Evolutionary conservation across 2,329 filamentous ascomycete species (phyloP).

Genomic region (Fusarium protoensiforme): DNA sequence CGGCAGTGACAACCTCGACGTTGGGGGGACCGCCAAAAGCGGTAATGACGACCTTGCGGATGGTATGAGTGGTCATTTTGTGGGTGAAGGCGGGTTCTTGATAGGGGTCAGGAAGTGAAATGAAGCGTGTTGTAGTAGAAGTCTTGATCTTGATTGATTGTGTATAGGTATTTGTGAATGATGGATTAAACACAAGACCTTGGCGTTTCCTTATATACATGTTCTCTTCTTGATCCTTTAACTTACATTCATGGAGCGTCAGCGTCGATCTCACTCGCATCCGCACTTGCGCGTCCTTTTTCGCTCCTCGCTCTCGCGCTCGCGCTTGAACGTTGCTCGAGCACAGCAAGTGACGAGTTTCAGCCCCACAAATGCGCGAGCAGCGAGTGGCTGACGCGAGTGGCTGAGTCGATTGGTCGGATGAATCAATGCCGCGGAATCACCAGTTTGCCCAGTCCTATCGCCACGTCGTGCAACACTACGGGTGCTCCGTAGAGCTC

Average conservation of each 20-base stretch:
- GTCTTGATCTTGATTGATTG: neutral
- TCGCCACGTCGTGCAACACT: too few relatives aligned
- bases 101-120: neutral
- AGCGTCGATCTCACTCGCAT: neutral
- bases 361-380: neutral
- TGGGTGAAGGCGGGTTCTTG: neutral
- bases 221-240: neutral
- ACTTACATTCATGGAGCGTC: neutral
- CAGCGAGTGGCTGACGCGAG: neutral
- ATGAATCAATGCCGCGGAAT: neutral
- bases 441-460: neutral
- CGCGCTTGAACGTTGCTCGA: neutral
- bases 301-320: neutral
- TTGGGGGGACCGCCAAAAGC: conserved; percentile 54
- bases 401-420: neutral
- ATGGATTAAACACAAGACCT: neutral
- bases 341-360: neutral
- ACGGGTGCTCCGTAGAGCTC: too few relatives aligned
- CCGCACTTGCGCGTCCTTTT: neutral
- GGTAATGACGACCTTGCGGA: conserved; percentile 59
- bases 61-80: conserved; percentile 42
- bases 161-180: neutral
- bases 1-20: conserved; percentile 47
- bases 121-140: neutral
- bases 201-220: neutral